Conservation (phyloP, 345 rosid genomes). For the Raphanus sativus region DNA sequence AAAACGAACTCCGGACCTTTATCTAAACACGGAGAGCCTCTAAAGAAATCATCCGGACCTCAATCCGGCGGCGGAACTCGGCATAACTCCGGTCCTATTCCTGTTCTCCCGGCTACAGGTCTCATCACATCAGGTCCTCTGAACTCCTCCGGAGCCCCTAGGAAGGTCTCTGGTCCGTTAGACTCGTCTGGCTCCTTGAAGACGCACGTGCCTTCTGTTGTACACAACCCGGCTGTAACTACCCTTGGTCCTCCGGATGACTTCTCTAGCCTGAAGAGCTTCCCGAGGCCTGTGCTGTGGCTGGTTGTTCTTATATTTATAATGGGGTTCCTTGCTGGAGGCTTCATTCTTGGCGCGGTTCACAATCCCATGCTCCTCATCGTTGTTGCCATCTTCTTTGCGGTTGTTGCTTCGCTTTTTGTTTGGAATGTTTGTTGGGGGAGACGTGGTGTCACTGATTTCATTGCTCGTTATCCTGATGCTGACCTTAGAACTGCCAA, state of each 20-base stretch:
- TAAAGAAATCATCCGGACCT: conserved; percentile 94
- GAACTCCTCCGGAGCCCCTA: conserved; percentile 85
- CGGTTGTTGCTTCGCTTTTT: conserved; percentile 71
- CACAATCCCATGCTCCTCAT: conserved; percentile 92
- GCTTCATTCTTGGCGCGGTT: conserved; percentile 97
- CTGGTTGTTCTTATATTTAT: conserved; percentile 77
- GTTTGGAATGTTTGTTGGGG: conserved; percentile 88
- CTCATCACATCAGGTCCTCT: conserved; percentile 96
- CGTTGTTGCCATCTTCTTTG: conserved; percentile 80
- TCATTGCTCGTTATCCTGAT: conserved; percentile 82
- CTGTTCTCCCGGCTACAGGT: conserved; percentile 90
- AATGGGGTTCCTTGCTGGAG: conserved; percentile 99
- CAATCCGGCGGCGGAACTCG: conserved; percentile 93
- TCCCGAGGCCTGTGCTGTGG: conserved; percentile 91
- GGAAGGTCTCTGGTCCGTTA: conserved; percentile 92
- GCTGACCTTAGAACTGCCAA: conserved; percentile 95
- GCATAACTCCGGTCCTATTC: conserved; percentile 91
- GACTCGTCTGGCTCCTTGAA: conserved; percentile 84
- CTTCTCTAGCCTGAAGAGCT: conserved; percentile 74
- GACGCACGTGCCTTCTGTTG: conserved; percentile 56
- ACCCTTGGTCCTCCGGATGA: conserved; percentile 80
- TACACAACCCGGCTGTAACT: conserved; percentile 86
- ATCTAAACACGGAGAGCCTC: conserved; percentile 89
- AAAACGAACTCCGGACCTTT: conserved; percentile 95
- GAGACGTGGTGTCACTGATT: conserved; percentile 67